Evolutionary conservation across 164 flowering plant species (phyloP).

Genomic region (Cinnamomum chago): DNA sequence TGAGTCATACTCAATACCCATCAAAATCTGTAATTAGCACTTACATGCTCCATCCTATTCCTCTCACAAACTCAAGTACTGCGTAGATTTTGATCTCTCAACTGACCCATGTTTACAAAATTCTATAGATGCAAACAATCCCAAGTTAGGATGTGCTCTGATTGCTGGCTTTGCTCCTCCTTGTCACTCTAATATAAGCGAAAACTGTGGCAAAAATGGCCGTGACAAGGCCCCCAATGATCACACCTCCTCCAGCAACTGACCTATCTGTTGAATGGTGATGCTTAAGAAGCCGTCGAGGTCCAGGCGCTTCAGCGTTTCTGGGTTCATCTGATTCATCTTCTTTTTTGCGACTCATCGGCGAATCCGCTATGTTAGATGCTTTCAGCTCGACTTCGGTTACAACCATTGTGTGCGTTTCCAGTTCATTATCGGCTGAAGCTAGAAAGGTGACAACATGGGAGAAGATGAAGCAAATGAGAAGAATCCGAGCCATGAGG

Average conservation of each 20-base stretch:
- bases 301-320: slow-evolving; percentile 10
- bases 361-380: not conserved
- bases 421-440: not conserved
- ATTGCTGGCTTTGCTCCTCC: not conserved
- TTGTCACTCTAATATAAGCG: slow-evolving; percentile 15
- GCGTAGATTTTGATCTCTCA: not conserved
- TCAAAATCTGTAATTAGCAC: too few species aligned
- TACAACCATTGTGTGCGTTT: not conserved
- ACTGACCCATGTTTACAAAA: not conserved
- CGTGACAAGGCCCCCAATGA: slow-evolving; percentile 15
- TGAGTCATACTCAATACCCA: too few species aligned
- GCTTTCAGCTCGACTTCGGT: not conserved
- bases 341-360: not conserved
- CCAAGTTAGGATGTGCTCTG: not conserved
- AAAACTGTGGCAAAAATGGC: slow-evolving; percentile 10
- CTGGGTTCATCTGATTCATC: not conserved
- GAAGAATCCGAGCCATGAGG: slow-evolving; percentile 14
- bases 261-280: slow-evolving; percentile 7
- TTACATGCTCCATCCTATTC: not conserved
- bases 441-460: slow-evolving; percentile 3
- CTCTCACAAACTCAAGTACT: not conserved
- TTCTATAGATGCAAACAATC: not conserved
- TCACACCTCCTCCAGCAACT: slow-evolving; percentile 14
- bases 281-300: slow-evolving; percentile 8
- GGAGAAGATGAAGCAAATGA: slow-evolving; percentile 13